Base-by-base conservation (phyloP, 2,329 filamentous ascomycete species). In the Dactylellina parvicollis region DNA sequence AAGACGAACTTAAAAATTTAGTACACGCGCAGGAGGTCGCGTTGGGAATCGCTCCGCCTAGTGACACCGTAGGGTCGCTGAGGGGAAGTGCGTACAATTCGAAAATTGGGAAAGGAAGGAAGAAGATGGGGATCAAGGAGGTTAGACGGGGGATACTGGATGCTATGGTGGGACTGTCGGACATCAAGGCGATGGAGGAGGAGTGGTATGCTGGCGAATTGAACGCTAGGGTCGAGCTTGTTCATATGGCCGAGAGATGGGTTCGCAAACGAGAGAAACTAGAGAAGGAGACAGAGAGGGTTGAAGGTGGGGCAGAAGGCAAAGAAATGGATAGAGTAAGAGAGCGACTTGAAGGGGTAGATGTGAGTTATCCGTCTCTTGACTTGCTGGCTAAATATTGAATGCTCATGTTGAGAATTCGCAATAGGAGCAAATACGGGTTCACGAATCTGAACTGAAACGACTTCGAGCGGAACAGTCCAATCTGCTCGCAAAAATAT, bases 391-490 rank as follows among this genome's bases (percentile, higher is more conserved):
- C 2, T 8, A 12, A 20, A 9, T 9, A 42, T 28, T 20, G 2
- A 3, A 22, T 56, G 24, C 30, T 57, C 22, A 71, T 26, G 9
- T 24, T 30, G 20, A 1, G 20, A 16, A 10, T 40, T 36, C n/a
- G n/a, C n/a, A n/a, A n/a, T 49, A 74, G 70, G 70, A 66, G 24
- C 61, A 74, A 62, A 74, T 74, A 74, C 28, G 62, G 5, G 47
- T 67, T 62, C 70, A 74, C 61, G 70, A 74, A 26, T 47, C 54
- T 9, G 60, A 66, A 18, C 28, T 74, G 3, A 74, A 74, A 24
- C 36, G 62, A 4, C 22, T 74, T n/a, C 56, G 52, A 22, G 10
- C 70, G 8, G 61, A 74, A 40, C 70, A 74, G 28, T 26, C 54
- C 3, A 28, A 26, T 8, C 61, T 74, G 61, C 55, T 74, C 9